A percentile compares a stretch with the other conserved stretches of the same genome.
Evolutionary conservation across 495 filamentous ascomycete species (phyloP).

Genomic region (Oleoguttula mirabilis): DNA sequence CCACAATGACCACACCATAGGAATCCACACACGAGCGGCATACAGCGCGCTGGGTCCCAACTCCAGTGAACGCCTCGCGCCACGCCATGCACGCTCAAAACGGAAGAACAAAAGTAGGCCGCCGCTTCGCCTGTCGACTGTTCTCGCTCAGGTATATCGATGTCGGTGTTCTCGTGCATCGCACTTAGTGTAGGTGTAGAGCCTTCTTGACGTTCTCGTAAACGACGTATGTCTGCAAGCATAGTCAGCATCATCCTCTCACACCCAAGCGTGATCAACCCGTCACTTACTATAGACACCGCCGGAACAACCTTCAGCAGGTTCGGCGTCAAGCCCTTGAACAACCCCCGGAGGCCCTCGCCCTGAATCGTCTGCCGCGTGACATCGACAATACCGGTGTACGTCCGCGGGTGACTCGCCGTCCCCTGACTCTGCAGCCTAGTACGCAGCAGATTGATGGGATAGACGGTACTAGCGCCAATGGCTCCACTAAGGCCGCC

Average conservation of each 20-base stretch:
- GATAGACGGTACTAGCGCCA: conserved; percentile 88
- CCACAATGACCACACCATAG: too few relatives aligned
- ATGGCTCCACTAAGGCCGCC: conserved; percentile 85
- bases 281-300: conserved; percentile 59
- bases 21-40: too few relatives aligned
- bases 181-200: conserved; percentile 49
- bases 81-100: too few relatives aligned
- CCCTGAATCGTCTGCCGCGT: conserved; percentile 64
- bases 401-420: conserved; percentile 76
- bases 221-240: conserved; percentile 62
- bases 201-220: conserved; percentile 89
- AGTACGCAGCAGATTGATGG: conserved; percentile 87
- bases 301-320: conserved; percentile 93
- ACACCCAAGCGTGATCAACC: not conserved
- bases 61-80: too few relatives aligned
- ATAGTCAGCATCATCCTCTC: conserved; percentile 8
- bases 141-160: too few relatives aligned
- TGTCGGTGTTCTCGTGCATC: too few relatives aligned
- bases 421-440: conserved; percentile 92
- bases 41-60: too few relatives aligned
- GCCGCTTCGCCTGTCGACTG: too few relatives aligned
- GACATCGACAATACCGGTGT: conserved; percentile 80
- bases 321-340: conserved; percentile 91
- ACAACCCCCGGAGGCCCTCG: conserved; percentile 78
- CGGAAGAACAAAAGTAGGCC: too few relatives aligned